These are phyloP conservation scores for Tolypocladium nubicola DNA, from an alignment of 2,329 filamentous ascomycete species.

Conservation along the genomic window DNA sequence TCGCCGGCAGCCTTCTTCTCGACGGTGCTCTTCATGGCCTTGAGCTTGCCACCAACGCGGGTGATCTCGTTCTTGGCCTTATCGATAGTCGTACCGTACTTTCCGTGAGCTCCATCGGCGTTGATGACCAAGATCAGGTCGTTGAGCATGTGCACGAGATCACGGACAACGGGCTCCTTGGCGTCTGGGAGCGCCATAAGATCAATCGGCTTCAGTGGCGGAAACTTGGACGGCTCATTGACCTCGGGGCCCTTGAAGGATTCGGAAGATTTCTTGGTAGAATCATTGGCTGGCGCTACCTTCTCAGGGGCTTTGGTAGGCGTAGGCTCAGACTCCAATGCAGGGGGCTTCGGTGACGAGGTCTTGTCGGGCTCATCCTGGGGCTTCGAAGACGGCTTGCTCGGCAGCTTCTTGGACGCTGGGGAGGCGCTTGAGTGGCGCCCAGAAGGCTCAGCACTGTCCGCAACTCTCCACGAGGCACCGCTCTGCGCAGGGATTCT, in stretches of 20 bases:
- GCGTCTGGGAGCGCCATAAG: constrained; percentile 65
- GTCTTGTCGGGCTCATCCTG: constrained; percentile 16
- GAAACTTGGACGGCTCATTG: constrained; percentile 53
- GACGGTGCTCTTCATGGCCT: constrained; percentile 57
- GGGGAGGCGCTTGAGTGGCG: constrained; percentile 51
- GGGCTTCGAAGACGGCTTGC: constrained; percentile 12
- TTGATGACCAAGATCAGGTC: constrained; percentile 92
- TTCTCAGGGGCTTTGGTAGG: constrained; percentile 22
- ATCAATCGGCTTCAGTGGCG: constrained; percentile 62
- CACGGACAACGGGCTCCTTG: constrained; percentile 79
- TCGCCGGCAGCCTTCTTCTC: constrained; percentile 64
- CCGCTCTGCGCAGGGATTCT: constrained; percentile 81
- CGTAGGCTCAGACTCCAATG: constrained; percentile 10
- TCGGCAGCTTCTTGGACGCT: constrained; percentile 15
- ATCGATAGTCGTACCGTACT: constrained; percentile 66
- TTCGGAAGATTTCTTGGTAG: constrained; percentile 17
- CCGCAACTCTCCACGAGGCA: constrained; percentile 67
- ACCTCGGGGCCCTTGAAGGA: constrained; percentile 48
- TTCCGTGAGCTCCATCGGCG: constrained; percentile 66
- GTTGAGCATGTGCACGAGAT: constrained; percentile 90
- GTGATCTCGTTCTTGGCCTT: constrained; percentile 79
- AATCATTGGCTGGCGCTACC: constrained; percentile 12
- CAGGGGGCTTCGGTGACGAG: constrained; percentile 17
- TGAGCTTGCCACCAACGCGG: constrained; percentile 71
- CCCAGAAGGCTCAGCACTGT: constrained; percentile 43